Evolutionary conservation across 2,329 filamentous ascomycete genomes (phyloP).

Genomic region (Neurospora sp.): DNA sequence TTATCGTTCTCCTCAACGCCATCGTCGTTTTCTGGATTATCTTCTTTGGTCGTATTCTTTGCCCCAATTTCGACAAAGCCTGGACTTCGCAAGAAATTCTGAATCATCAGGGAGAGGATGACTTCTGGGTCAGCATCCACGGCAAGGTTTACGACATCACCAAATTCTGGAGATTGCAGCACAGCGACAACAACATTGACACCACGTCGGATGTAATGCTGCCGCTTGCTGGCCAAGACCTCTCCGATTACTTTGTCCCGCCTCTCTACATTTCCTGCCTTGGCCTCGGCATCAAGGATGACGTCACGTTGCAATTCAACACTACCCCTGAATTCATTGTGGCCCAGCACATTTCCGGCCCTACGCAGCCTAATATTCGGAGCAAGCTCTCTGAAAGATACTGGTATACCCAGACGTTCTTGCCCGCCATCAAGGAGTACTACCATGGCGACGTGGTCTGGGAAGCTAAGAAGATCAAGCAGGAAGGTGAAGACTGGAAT

Average conservation of each 20-base stretch:
- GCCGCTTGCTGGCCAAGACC: conserved; percentile 63
- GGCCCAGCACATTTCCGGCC: conserved; percentile 64
- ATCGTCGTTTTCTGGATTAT: conserved; percentile 87
- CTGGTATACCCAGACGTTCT: conserved; percentile 71
- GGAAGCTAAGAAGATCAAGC: conserved; percentile 46
- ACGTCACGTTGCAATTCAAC: conserved; percentile 35
- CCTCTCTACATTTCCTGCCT: conserved; percentile 68
- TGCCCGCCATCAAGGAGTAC: conserved; percentile 72
- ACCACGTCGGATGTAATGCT: conserved; percentile 58
- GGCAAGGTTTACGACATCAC: conserved; percentile 88
- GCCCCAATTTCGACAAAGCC: conserved; percentile 83
- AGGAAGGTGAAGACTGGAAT: conserved; percentile 54
- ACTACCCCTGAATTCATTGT: conserved; percentile 24
- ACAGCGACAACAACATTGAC: conserved; percentile 62
- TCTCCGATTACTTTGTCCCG: conserved; percentile 78
- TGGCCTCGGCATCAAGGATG: conserved; percentile 51
- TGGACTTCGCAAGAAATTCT: conserved; percentile 65
- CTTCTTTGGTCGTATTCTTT: conserved; percentile 72
- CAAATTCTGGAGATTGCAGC: conserved; percentile 76
- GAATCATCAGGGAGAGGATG: conserved; percentile 58
- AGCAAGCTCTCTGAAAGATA: conserved; percentile 50
- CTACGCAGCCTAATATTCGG: conserved; percentile 40
- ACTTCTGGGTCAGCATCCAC: conserved; percentile 80
- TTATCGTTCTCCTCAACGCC: conserved; percentile 76
- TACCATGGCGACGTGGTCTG: conserved; percentile 82